A percentile compares a stretch with the other conserved stretches of the same genome.
phyloP scores from a whole-genome alignment of 495 filamentous ascomycete species.

The Rhypophila decipiens region DNA sequence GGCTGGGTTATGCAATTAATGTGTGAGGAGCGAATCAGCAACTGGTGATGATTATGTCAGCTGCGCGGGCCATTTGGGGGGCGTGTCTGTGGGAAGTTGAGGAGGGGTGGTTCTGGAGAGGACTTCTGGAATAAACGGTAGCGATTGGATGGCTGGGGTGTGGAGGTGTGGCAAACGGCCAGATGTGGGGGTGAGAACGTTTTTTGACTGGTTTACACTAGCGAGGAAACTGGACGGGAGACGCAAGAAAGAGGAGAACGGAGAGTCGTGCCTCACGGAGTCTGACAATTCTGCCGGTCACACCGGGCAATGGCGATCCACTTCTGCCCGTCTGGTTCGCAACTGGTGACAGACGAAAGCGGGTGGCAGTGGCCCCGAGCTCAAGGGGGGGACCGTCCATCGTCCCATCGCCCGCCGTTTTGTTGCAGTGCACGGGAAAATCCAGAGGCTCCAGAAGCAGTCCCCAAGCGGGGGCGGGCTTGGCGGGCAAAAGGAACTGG shows the following conservation, averaged over 20 bases:
- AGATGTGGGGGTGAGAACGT: neutral
- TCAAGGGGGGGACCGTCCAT: neutral
- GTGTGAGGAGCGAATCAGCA: conserved; percentile 3
- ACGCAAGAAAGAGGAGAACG: neutral
- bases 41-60: conserved; percentile 11
- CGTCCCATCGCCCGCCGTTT: neutral
- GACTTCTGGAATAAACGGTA: neutral
- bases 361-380: no score
- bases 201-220: no score
- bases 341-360: no score
- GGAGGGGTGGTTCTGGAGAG: neutral
- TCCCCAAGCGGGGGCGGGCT: conserved; percentile 9
- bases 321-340: no score
- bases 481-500: conserved; percentile 9
- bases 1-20: conserved; percentile 9
- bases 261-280: neutral
- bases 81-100: neutral
- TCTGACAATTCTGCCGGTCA: conserved; percentile 17
- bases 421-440: no score
- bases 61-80: conserved; percentile 1
- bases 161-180: neutral
- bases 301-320: conserved; percentile 17
- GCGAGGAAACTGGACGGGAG: neutral
- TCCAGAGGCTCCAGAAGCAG: neutral
- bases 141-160: neutral